Percentiles rank a stretch among this genome's conserved stretches.
phyloP scores from a whole-genome alignment of 352 stramenopile species.

The Blastocystis hominis region DNA sequence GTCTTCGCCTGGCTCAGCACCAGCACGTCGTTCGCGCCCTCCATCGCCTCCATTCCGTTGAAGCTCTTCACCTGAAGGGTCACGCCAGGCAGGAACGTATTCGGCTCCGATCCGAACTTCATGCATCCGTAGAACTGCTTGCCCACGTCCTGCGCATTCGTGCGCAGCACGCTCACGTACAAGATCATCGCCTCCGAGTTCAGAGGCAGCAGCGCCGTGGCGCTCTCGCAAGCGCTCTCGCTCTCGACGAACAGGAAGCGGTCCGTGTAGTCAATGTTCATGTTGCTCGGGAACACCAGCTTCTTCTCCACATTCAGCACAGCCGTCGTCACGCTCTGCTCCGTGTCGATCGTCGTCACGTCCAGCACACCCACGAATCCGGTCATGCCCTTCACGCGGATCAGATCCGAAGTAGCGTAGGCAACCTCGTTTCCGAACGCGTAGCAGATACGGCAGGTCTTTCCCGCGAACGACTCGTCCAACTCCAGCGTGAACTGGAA shows the following conservation, averaged over 20 bases:
- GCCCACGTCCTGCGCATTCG: background rate
- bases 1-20: constrained; percentile 18
- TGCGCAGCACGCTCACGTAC: constrained; percentile 43
- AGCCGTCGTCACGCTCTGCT: constrained; percentile 25
- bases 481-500: constrained; percentile 43
- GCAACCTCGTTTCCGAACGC: background rate
- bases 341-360: background rate
- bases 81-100: background rate
- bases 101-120: constrained; percentile 30
- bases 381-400: constrained; percentile 36
- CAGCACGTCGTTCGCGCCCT: background rate
- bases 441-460: constrained; percentile 20
- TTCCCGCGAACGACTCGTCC: background rate
- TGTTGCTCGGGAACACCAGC: constrained; percentile 39
- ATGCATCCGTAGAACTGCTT: constrained; percentile 15
- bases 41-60: background rate
- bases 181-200: background rate
- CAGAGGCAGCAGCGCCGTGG: background rate
- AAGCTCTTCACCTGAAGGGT: constrained; percentile 26
- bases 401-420: background rate
- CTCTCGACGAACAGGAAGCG: constrained; percentile 20
- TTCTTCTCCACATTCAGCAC: constrained; percentile 54
- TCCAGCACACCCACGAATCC: constrained; percentile 52
- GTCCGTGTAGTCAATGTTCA: constrained; percentile 1
- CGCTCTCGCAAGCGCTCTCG: background rate